Percentiles rank a stretch among this genome's conserved stretches.
Evolutionary conservation across 1,284 basidiomycete genomes (phyloP).

Genomic region (Meira nashicola): DNA sequence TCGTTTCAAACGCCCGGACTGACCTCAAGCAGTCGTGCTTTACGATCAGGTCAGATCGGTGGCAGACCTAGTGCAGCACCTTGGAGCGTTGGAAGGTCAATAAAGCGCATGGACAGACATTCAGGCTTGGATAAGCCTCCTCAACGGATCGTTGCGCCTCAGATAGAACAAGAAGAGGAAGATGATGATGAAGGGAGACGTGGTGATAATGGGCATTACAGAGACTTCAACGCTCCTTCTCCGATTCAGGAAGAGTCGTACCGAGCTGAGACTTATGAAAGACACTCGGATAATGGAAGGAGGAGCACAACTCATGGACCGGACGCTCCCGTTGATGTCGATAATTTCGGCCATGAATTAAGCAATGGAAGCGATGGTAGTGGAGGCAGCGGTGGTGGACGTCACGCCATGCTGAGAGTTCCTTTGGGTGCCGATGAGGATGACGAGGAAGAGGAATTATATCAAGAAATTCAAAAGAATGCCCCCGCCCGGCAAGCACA

Average conservation of each 20-base stretch:
- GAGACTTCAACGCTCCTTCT: too few relatives aligned
- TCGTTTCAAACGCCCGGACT: background rate
- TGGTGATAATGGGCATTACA: conserved; percentile 12
- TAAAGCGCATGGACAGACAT: conserved; percentile 4
- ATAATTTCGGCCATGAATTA: too few relatives aligned
- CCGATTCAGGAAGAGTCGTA: too few relatives aligned
- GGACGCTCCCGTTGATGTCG: too few relatives aligned
- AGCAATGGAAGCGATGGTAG: conserved; percentile 1
- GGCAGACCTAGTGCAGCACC: background rate
- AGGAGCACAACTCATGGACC: too few relatives aligned
- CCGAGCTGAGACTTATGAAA: too few relatives aligned
- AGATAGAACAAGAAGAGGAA: conserved; percentile 41
- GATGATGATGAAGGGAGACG: conserved; percentile 21
- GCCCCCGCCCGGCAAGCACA: background rate
- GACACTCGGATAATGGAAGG: too few relatives aligned
- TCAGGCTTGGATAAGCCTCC: background rate
- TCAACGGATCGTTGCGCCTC: background rate
- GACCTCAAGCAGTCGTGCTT: background rate
- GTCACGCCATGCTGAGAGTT: conserved; percentile 7
- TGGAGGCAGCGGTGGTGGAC: background rate
- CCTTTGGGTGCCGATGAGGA: conserved; percentile 20
- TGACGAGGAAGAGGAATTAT: conserved; percentile 8
- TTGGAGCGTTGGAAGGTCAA: background rate
- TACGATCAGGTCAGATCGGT: background rate
- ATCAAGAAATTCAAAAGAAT: background rate